Base-by-base conservation (phyloP, 192 early-diverging fungal species). In the Backusella circina region DNA sequence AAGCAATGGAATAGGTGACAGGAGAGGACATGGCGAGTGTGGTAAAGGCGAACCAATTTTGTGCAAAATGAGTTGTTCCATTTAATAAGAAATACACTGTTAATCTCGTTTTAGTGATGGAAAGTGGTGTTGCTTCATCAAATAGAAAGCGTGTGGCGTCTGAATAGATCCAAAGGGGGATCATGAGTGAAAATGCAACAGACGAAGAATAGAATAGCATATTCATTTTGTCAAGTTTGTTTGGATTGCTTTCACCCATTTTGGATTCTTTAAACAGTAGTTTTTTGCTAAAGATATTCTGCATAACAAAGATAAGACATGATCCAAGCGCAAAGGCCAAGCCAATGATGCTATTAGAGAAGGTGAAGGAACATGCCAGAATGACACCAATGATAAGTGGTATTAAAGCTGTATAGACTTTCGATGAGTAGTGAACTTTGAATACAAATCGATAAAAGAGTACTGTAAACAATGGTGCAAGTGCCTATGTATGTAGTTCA, bases 381-480 rank as follows among this genome's bases (percentile, higher is more conserved):
- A 97, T 95, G 21, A 97, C 95, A 47, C 95, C 95, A 16, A 87
- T 72, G 8, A 93, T 96, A 73, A 97, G 78, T 3, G 93, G 93
- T 6, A 96, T 39, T 26, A 97, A 81, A 7, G 95, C 87, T 2
- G 89, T 65, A 73, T 96, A 97, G 1, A 96, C 94, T 41, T 85
- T 85, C 9, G 77, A 76, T 38, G 89, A 85, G 75, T 96, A 95
- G 28, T 79, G 83, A 54, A 94, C 89, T 65, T 83, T 68, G 73
- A 90, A 95, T 47, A 93, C 72, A 54, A 95, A 77, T 31, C 91
- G 85, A 83, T 95, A 96, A 36, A 93, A 86, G 26, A 88, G 69
- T 3, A 96, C 93, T 10, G 94, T 97, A 76, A 97, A 96, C 32
- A 97, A 82, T 13, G 95, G 95, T 33, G 93, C 93, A 1, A 95